Base-by-base conservation (phyloP, 2,329 filamentous ascomycete genomes). In the Teratosphaeriaceae sp. region DNA sequence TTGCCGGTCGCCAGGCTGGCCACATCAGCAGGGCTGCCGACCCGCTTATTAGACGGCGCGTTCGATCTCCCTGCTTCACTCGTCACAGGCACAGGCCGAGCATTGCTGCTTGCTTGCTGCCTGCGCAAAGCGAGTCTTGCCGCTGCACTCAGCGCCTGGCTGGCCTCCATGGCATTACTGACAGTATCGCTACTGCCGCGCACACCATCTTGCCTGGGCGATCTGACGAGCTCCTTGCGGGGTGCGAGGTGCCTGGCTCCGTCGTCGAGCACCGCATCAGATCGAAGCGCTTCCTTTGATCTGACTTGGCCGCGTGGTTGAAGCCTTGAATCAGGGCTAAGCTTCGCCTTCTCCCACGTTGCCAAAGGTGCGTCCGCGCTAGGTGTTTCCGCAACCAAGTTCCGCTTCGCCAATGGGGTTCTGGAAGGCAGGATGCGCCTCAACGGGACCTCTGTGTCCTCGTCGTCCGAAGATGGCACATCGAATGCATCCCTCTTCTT, bases 81-180 rank as follows among this genome's bases (percentile, higher is more conserved):
- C n/a, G 11, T 21, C 8, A 12, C 27, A 29, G 69, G 68, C 15
- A 72, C 61, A 47, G 72, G 68, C 51, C 69, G 72, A 15, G 66
- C 52, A 27, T 62, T 20, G 5, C 38, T 29, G 12, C 30, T 44
- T 6, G 40, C 20, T n/a, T 42, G 38, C 29, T 46, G 23, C 38
- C 42, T 51, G 20, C 46, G 48, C 6, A 53, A 51, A 35, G 53
- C 50, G 15, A 58, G 46, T 36, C 49, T 49, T 13, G 52, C 55
- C 21, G 47, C 49, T 15, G 55, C 55, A 33, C 49, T 56, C 30
- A 19, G 3, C 7, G 22, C 22, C 16, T 39, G 19, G 20, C 20
- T 23, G 20, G 4, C 18, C 5, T 7, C 18, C n/a, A 7, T 24
- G 3, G 35, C 19, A 23, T 12, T 38, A 59, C 12, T 49, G 48